Evolutionary conservation across 305 asterid species (phyloP).

Genomic region (Nicotiana rustica): DNA sequence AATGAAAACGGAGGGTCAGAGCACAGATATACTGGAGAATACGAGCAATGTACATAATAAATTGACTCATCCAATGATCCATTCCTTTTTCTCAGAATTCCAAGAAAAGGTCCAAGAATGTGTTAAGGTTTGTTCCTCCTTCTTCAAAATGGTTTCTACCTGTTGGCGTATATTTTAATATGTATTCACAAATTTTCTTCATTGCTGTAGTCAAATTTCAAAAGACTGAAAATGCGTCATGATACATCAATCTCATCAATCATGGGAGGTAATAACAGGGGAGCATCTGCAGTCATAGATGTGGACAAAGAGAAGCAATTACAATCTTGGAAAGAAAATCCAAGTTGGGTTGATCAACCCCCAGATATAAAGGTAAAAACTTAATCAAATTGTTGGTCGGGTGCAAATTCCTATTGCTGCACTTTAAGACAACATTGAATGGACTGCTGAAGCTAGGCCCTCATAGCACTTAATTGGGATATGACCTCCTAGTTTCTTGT

Average conservation of each 20-base stretch:
- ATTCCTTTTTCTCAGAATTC: constrained; percentile 53
- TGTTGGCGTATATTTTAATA: constrained; percentile 16
- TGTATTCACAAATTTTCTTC: constrained; percentile 20
- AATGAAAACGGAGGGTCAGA: constrained; percentile 33
- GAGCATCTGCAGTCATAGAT: constrained; percentile 39
- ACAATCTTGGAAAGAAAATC: constrained; percentile 81
- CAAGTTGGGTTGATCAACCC: constrained; percentile 67
- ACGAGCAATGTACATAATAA: constrained; percentile 40
- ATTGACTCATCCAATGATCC: constrained; percentile 44
- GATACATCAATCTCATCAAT: constrained; percentile 35
- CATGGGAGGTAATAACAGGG: constrained; percentile 42
- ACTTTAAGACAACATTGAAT: background rate
- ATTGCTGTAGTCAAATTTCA: constrained; percentile 51
- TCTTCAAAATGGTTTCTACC: constrained; percentile 34
- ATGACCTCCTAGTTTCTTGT: background rate
- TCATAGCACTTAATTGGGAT: background rate
- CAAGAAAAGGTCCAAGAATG: constrained; percentile 52
- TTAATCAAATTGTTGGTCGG: background rate
- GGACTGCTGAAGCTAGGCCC: constrained; percentile 12
- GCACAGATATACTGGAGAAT: constrained; percentile 37
- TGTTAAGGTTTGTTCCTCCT: constrained; percentile 50
- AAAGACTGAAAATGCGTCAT: constrained; percentile 46
- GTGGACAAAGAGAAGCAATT: constrained; percentile 72
- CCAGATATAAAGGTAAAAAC: constrained; percentile 67
- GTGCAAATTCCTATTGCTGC: background rate